These are phyloP conservation scores for Coemansia sp. DNA, from an alignment of 192 early-diverging fungal species.

Conservation along the genomic window DNA sequence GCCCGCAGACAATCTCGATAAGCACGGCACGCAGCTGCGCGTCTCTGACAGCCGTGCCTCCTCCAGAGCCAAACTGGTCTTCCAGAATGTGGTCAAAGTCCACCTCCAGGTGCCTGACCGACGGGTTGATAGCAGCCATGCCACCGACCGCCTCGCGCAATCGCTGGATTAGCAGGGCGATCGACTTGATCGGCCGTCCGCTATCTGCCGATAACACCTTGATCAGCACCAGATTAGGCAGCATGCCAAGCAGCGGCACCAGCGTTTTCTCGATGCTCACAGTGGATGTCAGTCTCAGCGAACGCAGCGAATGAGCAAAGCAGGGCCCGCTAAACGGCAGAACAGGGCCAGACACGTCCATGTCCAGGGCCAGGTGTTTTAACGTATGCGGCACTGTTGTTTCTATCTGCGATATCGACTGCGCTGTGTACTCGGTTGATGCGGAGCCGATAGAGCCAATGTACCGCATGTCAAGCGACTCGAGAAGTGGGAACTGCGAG, in stretches of 20 bases:
- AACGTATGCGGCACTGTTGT: not conserved
- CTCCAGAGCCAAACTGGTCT: not conserved
- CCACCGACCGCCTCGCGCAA: not conserved
- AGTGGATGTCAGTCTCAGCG: not conserved
- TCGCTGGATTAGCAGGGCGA: slow-evolving; percentile 10
- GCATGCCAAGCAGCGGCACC: not conserved
- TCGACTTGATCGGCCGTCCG: slow-evolving; percentile 4
- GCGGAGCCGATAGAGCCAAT: not conserved
- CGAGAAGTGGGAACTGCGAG: slow-evolving; percentile 5
- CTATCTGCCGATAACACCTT: not conserved
- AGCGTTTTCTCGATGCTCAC: not conserved
- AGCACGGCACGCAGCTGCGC: slow-evolving; percentile 1
- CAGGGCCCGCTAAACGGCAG: not conserved
- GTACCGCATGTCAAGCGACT: slow-evolving; percentile 6
- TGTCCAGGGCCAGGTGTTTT: slow-evolving; percentile 2
- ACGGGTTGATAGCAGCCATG: not conserved
- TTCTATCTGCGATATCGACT: not conserved
- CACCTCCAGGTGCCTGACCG: slow-evolving; percentile 4
- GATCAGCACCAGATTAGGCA: slow-evolving; percentile 4
- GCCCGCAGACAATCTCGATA: slow-evolving; percentile 1
- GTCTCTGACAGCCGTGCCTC: not conserved
- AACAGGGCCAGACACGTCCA: not conserved
- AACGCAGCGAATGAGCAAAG: not conserved
- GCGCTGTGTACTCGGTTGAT: not conserved
- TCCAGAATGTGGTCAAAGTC: not conserved